These are phyloP conservation scores for Botryosphaeria dothidea DNA, from an alignment of 2,329 filamentous ascomycete species.

Conservation along the genomic window DNA sequence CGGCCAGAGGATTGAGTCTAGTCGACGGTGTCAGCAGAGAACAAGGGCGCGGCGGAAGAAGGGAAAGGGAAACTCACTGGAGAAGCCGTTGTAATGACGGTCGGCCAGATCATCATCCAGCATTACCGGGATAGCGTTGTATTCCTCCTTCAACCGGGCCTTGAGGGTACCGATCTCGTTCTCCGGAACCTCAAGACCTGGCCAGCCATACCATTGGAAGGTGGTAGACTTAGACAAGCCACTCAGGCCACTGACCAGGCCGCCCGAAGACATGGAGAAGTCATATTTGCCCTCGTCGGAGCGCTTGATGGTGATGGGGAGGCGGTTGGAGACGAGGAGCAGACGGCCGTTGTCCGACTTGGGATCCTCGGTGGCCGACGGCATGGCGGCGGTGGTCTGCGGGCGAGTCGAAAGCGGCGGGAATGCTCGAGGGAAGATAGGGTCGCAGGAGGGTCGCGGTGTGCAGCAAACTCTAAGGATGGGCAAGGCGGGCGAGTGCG, in stretches of 20 bases:
- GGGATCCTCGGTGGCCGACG: conserved; percentile 34
- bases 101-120: conserved; percentile 92
- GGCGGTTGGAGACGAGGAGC: conserved; percentile 87
- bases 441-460: background rate
- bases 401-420: background rate
- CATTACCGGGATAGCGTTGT: conserved; percentile 88
- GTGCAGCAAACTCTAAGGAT: background rate
- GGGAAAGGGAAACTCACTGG: conserved; percentile 62
- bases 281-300: conserved; percentile 88
- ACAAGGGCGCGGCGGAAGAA: background rate
- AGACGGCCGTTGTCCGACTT: conserved; percentile 53
- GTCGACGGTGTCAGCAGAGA: conserved; percentile 15
- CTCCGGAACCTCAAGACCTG: conserved; percentile 87
- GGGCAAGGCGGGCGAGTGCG: background rate
- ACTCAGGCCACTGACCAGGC: conserved; percentile 89
- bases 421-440: background rate
- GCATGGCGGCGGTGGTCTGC: conserved; percentile 27
- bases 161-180: conserved; percentile 74
- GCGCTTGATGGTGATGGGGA: conserved; percentile 95
- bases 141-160: conserved; percentile 79
- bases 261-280: conserved; percentile 96
- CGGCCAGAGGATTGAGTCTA: conserved; percentile 96
- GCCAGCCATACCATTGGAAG: conserved; percentile 99
- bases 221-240: conserved; percentile 89
- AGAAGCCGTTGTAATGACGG: conserved; percentile 96